Base-by-base conservation (phyloP, 2,329 filamentous ascomycete genomes). In the Aureobasidium sp. region DNA sequence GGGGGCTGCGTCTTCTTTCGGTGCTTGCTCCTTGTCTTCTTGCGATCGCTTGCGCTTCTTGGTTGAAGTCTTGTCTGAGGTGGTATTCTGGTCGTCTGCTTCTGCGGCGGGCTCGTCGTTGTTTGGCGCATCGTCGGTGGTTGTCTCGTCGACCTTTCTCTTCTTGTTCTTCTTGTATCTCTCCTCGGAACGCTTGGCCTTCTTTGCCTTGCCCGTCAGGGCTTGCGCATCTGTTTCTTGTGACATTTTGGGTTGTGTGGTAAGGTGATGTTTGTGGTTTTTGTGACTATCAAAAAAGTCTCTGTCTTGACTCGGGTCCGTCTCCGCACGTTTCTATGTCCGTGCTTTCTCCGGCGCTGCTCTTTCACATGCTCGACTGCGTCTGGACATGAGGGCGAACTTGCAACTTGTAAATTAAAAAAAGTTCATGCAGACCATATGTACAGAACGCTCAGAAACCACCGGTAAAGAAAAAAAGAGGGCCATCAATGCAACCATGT, bases 181-280 rank as follows among this genome's bases (percentile, higher is more conserved):
- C 64, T 73, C 71, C 27, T 71, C 70, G 59, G 73, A 71, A 52
- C 72, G 64, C 47, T 69, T 68, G 19, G 70, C 71, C 57, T 72
- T 73, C 66, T 71, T 73, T 45, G 71, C 70, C 62, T 73, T 74
- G 53, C 69, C 64, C 12, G 67, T 70, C 9, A 70, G 50, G 1
- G 62, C 47, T 22, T 61, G 65, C 12, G 61, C 63, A 9, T 70
- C 70, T 63, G 68, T 60, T 39, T 70, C 70, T 63, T 68, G 56
- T 59, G 70, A 70, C 70, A 72, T 68, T 45, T 39, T 40, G 35
- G 17, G 1, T 24, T 37, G 42, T 42, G 19, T 40, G 35, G 11
- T 33, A 15, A 37, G 15, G 50, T 54, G 19, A 33, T 39, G 37
- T 40, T 57, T 29, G 9, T n/a, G 24, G 11, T 24, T 44, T 15